Percentiles rank a stretch among this genome's conserved stretches.
Evolutionary conservation across 768 basidiomycete species (phyloP).

Genomic region (Rhodocollybia butyracea): DNA sequence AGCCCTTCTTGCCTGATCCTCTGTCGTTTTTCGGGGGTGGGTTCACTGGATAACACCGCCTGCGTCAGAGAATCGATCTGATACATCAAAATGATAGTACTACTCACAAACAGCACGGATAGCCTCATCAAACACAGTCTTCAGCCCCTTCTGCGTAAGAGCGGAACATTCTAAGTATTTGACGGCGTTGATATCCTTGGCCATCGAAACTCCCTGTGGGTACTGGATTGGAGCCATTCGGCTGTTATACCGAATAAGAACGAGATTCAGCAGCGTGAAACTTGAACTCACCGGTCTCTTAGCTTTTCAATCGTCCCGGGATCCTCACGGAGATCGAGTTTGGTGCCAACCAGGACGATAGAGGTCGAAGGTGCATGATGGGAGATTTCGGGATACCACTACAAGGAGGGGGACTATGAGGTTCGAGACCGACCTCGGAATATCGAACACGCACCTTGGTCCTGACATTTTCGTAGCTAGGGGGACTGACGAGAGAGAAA

Average conservation of each 20-base stretch:
- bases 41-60: too few relatives aligned
- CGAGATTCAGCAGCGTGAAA: slow-evolving; percentile 1
- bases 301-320: slow-evolving; percentile 89
- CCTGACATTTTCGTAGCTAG: slow-evolving; percentile 97
- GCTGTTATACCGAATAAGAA: slow-evolving; percentile 32
- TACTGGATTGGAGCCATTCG: slow-evolving; percentile 96
- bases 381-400: slow-evolving; percentile 97
- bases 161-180: slow-evolving; percentile 97
- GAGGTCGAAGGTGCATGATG: slow-evolving; percentile 96
- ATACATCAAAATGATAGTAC: slow-evolving; percentile 1
- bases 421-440: not conserved
- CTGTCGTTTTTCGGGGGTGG: slow-evolving; percentile 65
- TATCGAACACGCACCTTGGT: slow-evolving; percentile 65
- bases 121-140: slow-evolving; percentile 99
- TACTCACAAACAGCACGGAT: slow-evolving; percentile 92
- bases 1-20: slow-evolving; percentile 34
- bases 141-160: slow-evolving; percentile 95
- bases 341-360: slow-evolving; percentile 93
- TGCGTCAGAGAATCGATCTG: not conserved
- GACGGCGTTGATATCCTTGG: slow-evolving; percentile 91
- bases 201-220: slow-evolving; percentile 85
- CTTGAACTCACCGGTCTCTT: slow-evolving; percentile 68
- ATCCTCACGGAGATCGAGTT: slow-evolving; percentile 96
- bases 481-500: slow-evolving; percentile 96
- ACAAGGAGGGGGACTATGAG: slow-evolving; percentile 13